Base-by-base conservation (phyloP, 495 filamentous ascomycete genomes). In the Emericellopsis terricola region DNA sequence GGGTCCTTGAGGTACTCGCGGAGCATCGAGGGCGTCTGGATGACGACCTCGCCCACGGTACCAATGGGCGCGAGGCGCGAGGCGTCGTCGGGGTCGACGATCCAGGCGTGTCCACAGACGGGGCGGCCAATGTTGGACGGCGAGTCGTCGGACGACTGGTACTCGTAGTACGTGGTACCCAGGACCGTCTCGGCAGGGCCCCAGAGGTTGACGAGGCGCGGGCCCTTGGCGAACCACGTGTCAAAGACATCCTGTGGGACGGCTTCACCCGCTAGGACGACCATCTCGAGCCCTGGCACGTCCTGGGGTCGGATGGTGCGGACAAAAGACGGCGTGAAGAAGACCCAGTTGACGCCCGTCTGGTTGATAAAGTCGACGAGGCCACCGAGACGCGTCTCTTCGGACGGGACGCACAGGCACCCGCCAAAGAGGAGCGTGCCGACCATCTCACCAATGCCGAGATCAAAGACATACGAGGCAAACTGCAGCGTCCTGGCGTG, bases 151-250 rank as follows among this genome's bases (percentile, higher is more conserved):
- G 23, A 20, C 6, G 31, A 33, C 17, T 3, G 5, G 3, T 8
- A 33, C 15, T 33, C 31, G 41, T 38, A 44, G 40, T 49, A 42
- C 0, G 53, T 23, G 64, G 57, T 2, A 54, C 48, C 8, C 68
- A 68, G 2, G n/a, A n/a, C n/a, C n/a, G n/a, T n/a, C n/a, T n/a
- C n/a, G n/a, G n/a, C n/a, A n/a, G n/a, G n/a, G n/a, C 70, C 69
- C 29, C 73, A 75, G 2, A 49, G 61, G 39, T 70, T 71, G 18
- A 71, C 43, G 13, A 59, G 49, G 17, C 31, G 31, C 2, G 27
- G 26, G 8, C 14, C 31, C 31, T 33, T 33, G 15, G 19, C 31
- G n/a, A 23, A 33, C n/a, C n/a, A n/a, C n/a, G n/a, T n/a, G n/a
- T n/a, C n/a, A n/a, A n/a, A n/a, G n/a, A n/a, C n/a, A n/a, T 20